Evolutionary conservation across 2,329 filamentous ascomycete genomes (phyloP).

Genomic region (Cytospora piceicola): DNA sequence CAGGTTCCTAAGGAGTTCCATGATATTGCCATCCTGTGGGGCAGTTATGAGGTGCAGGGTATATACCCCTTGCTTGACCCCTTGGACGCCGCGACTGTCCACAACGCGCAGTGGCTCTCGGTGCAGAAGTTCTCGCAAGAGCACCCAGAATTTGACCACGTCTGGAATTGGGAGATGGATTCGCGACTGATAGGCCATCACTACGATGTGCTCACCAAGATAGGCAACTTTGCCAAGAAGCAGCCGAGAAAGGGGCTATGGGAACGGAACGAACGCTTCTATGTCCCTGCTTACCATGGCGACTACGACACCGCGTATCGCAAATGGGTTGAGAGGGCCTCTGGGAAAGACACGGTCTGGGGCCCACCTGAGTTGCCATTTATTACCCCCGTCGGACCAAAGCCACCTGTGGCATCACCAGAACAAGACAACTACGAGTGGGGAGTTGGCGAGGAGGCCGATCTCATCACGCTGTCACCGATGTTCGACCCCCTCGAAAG

Average conservation of each 20-base stretch:
- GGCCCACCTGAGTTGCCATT: conserved; percentile 64
- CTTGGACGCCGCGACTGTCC: conserved; percentile 53
- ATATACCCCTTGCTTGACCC: conserved; percentile 76
- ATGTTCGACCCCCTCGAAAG: conserved; percentile 76
- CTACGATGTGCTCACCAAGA: conserved; percentile 74
- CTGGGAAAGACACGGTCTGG: conserved; percentile 66
- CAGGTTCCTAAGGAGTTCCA: conserved; percentile 52
- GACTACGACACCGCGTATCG: conserved; percentile 70
- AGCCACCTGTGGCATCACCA: conserved; percentile 61
- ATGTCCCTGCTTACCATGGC: conserved; percentile 71
- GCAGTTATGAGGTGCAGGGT: conserved; percentile 71
- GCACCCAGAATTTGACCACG: conserved; percentile 77
- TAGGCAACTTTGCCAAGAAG: conserved; percentile 64
- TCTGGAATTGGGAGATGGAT: conserved; percentile 91
- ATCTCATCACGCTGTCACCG: conserved; percentile 75
- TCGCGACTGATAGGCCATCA: conserved; percentile 79
- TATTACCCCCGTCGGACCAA: conserved; percentile 64
- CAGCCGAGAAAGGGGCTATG: conserved; percentile 74
- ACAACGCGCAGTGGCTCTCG: conserved; percentile 69
- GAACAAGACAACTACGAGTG: conserved; percentile 71
- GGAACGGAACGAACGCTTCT: conserved; percentile 75
- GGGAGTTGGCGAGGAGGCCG: conserved; percentile 77
- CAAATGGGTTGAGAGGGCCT: conserved; percentile 59
- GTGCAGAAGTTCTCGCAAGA: conserved; percentile 76
- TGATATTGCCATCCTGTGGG: conserved; percentile 75